Evolutionary conservation across 139 green algal species (phyloP), one percentile per base, ranked within the genome.

Genomic region (Chlorella sp.): DNA sequence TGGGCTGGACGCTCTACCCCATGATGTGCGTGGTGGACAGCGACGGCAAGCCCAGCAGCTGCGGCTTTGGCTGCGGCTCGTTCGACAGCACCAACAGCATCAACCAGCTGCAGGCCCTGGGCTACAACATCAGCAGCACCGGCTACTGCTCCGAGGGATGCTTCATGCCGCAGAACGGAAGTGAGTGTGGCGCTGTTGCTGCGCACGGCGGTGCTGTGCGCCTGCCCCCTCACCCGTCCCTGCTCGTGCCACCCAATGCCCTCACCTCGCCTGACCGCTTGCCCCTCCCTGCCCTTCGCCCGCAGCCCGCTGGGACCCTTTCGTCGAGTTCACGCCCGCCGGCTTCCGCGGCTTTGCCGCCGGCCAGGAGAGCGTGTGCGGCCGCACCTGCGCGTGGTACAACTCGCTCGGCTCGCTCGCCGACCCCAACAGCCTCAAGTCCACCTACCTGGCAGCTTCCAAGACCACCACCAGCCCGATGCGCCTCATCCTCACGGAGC

Each of bases 271-370:
- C n/a, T n/a, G n/a, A n/a, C n/a, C n/a, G n/a, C 29, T 4, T 5
- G 23, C n/a, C n/a, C 6, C 29, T 5, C 23, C 61, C 6, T 17
- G 6, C 27, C 24, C n/a, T 22, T 27, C 4, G 17, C 20, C 55
- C 27, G 20, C 17, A 63, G 20, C 20, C 24, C n/a, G 22, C 6
- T 63, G 55, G 23, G 85, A 94, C 70, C 87, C 89, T n/a, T 93
- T 94, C 73, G 74, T 83, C 14, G 89, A 94, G 71, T 90, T 87
- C 69, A 77, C 80, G n/a, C 31, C 71, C 51, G 70, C 69, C 33
- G 89, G 89, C 30, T 94, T 93, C 81, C 77, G 86, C 24, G 89
- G 89, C 35, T 88, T 88, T 69, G 24, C 31, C 0, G 35, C 32
- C 22, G 76, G 77, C 27, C 42, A 49, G 22, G 36, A 72, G 0